Base-by-base conservation (phyloP, 192 early-diverging fungal genomes). In the Spinellus fusiger region DNA sequence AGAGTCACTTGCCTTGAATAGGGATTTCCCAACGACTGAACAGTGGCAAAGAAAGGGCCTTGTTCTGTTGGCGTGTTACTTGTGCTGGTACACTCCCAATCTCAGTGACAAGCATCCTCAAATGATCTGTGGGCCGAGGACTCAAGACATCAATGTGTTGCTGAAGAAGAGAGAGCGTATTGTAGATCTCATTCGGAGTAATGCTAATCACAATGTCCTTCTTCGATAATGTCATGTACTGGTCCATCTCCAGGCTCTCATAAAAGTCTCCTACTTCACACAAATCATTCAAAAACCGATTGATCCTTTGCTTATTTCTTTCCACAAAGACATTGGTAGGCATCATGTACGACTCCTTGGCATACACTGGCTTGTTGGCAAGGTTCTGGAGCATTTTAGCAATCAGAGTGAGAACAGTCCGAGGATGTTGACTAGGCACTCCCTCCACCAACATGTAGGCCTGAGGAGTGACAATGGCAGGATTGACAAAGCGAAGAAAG, bases 161-260 rank as follows among this genome's bases (percentile, higher is more conserved):
- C 10, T 84, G 60, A 62, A 96, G 75, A 27, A 96, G 69, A 13
- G 80, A 69, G 46, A 94, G 94, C 18, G 92, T 96, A 66, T 89
- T 93, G 77, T 90, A 93, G 53, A 96, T 85, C 82, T 96, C 94
- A 68, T 96, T 96, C 23, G 94, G 75, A 22, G 91, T 91, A 46
- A 96, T 94, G 68, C 89, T 86, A 22, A 96, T 75, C 47, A 84
- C 66, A 34, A 94, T 84, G 58, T 96, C 89, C 69, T 90, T 92
- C 59, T 93, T 93, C 5, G 93, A 94, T 46, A 96, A 66, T 4
- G 93, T 92, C 68, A 94, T 89, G 63, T 96, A 94, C 76, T 96
- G 94, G 67, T 96, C 94, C 94, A 96, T 96, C 82, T 96, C 93
- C 71, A 96, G 75, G 29, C 88, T 84, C 62, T 96, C 94, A 69